These are phyloP conservation scores for Flueggea neowawraea DNA, from an alignment of 441 rosid genomes.

Conservation along the genomic window DNA sequence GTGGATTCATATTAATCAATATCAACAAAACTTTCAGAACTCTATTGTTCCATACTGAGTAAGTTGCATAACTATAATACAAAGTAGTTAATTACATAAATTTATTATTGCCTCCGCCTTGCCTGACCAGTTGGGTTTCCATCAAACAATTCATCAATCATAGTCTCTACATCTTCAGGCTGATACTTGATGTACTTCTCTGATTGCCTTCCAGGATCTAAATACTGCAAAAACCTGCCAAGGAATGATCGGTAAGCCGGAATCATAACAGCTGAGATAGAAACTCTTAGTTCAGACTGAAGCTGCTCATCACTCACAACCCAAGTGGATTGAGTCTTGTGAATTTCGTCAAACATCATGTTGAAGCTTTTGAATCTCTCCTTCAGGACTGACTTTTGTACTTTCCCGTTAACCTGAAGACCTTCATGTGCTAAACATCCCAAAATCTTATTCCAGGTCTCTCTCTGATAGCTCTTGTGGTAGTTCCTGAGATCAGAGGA, in stretches of 20 bases:
- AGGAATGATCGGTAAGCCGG: constrained; percentile 88
- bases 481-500: constrained; percentile 65
- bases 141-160: constrained; percentile 35
- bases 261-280: constrained; percentile 66
- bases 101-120: constrained; percentile 36
- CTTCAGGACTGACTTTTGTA: constrained; percentile 69
- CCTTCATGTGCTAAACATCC: constrained; percentile 70
- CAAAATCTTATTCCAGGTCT: constrained; percentile 77
- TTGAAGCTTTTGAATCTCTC: constrained; percentile 89
- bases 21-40: too few species aligned
- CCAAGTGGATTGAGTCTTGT: constrained; percentile 82
- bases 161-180: constrained; percentile 57
- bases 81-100: too few species aligned
- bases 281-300: constrained; percentile 87
- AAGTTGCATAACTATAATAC: too few species aligned
- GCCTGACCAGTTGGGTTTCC: constrained; percentile 54
- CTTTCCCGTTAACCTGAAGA: constrained; percentile 64
- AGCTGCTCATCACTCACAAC: constrained; percentile 88
- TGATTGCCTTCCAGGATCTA: constrained; percentile 77
- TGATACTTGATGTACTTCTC: constrained; percentile 90
- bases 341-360: constrained; percentile 81
- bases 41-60: too few species aligned
- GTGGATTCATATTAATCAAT: too few species aligned
- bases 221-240: constrained; percentile 68
- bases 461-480: constrained; percentile 79